A percentile compares a stretch with the other conserved stretches of the same genome.
phyloP scores from a whole-genome alignment of 164 flowering plant genomes.

The Hamamelis virginiana region DNA sequence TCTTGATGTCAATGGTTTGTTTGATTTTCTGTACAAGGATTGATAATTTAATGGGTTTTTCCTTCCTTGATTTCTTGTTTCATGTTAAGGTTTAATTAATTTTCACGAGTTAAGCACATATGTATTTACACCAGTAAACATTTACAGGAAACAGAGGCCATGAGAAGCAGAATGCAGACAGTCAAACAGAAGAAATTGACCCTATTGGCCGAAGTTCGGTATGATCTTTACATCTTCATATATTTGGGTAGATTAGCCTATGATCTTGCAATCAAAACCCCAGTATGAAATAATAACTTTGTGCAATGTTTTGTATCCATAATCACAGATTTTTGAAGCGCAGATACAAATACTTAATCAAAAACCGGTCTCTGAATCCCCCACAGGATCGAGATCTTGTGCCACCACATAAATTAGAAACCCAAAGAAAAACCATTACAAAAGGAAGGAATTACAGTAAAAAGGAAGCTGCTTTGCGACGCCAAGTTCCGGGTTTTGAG shows the following conservation, averaged over 20 bases:
- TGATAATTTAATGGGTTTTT: too few relatives aligned
- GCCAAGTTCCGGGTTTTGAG: constrained; percentile 14
- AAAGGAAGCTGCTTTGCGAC: constrained; percentile 18
- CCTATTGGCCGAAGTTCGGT: constrained; percentile 79
- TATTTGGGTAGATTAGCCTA: neutral
- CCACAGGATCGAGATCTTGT: constrained; percentile 11
- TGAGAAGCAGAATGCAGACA: constrained; percentile 41
- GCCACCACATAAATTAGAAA: constrained; percentile 16
- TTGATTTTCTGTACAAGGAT: too few relatives aligned
- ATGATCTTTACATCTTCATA: constrained; percentile 8
- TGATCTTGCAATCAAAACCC: neutral
- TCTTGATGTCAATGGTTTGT: too few relatives aligned
- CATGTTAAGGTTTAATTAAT: neutral
- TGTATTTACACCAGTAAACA: neutral
- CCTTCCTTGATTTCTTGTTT: too few relatives aligned
- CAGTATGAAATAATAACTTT: neutral
- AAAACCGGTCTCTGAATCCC: constrained; percentile 22
- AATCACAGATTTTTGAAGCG: constrained; percentile 55
- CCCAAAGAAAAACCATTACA: constrained; percentile 3
- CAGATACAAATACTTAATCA: constrained; percentile 40
- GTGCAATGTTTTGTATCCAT: neutral
- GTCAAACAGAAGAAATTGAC: constrained; percentile 43
- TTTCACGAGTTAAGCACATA: neutral
- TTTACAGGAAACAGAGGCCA: constrained; percentile 58
- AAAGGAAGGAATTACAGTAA: constrained; percentile 12